Conservation (phyloP, 2,329 filamentous ascomycete species). For the Scedosporium minutisporum region DNA sequence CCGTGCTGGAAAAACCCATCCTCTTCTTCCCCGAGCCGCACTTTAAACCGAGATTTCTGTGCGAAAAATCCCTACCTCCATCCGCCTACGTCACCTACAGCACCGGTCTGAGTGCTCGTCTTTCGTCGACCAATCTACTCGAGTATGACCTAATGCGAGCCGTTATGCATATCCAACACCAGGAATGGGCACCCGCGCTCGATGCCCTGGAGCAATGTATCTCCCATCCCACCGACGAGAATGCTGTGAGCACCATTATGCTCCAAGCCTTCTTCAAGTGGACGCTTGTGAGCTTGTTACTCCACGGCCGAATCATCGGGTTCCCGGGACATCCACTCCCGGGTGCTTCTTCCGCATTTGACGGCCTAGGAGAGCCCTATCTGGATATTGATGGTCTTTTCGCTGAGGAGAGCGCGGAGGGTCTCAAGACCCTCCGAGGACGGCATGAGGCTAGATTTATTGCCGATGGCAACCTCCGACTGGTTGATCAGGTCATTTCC, state of each 20-base stretch:
- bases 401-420: constrained; percentile 30
- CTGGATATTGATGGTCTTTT: constrained; percentile 47
- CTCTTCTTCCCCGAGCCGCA: constrained; percentile 51
- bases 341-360: not conserved
- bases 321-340: not conserved
- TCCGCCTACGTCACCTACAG: constrained; percentile 49
- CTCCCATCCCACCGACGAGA: constrained; percentile 54
- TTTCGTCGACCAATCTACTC: constrained; percentile 46
- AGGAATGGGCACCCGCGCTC: constrained; percentile 53
- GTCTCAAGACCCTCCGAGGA: constrained; percentile 55
- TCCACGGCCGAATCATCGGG: constrained; percentile 42
- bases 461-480: constrained; percentile 61
- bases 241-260: constrained; percentile 65
- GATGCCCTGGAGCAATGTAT: constrained; percentile 56
- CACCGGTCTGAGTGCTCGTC: constrained; percentile 44
- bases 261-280: constrained; percentile 88
- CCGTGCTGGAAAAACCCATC: constrained; percentile 55
- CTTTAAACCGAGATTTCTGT: constrained; percentile 28
- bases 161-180: constrained; percentile 52
- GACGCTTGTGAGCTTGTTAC: constrained; percentile 66
- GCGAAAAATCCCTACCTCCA: constrained; percentile 35
- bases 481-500: constrained; percentile 59
- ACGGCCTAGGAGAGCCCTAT: constrained; percentile 47
- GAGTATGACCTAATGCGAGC: constrained; percentile 59
- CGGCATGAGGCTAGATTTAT: constrained; percentile 49